Evolutionary conservation across 2,329 filamentous ascomycete genomes (phyloP).

Genomic region (Fusarium sp.): DNA sequence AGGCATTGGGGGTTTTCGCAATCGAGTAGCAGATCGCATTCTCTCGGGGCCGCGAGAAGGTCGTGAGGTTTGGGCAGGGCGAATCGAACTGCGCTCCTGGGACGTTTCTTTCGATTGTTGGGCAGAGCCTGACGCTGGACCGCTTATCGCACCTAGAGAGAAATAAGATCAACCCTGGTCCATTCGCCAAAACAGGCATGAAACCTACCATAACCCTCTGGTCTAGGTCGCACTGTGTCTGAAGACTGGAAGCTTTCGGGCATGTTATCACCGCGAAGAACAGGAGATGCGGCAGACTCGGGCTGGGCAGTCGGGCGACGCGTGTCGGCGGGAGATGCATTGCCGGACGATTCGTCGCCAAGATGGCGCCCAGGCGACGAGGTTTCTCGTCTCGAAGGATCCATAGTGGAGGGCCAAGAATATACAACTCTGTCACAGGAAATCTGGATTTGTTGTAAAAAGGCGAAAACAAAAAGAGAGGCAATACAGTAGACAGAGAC

Average conservation of each 20-base stretch:
- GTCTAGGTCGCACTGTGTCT: constrained; percentile 68
- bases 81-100: constrained; percentile 53
- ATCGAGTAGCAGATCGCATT: constrained; percentile 59
- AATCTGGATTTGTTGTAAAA: constrained; percentile 17
- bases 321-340: constrained; percentile 63
- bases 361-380: constrained; percentile 52
- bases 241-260: constrained; percentile 68
- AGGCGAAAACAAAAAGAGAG: constrained; percentile 9
- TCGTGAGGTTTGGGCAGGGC: constrained; percentile 51
- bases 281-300: constrained; percentile 50
- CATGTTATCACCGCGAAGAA: constrained; percentile 54
- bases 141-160: constrained; percentile 44
- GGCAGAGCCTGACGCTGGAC: constrained; percentile 45
- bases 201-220: constrained; percentile 67
- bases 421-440: constrained; percentile 14
- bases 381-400: constrained; percentile 52
- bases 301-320: constrained; percentile 54
- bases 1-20: constrained; percentile 77
- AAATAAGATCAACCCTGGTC: constrained; percentile 28
- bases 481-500: constrained; percentile 2
- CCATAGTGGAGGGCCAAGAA: constrained; percentile 53
- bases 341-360: constrained; percentile 50
- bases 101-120: constrained; percentile 51
- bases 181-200: constrained; percentile 16
- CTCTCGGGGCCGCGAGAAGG: constrained; percentile 59